Base-by-base conservation (phyloP, 2,329 filamentous ascomycete genomes). In the Venturia pyrina region DNA sequence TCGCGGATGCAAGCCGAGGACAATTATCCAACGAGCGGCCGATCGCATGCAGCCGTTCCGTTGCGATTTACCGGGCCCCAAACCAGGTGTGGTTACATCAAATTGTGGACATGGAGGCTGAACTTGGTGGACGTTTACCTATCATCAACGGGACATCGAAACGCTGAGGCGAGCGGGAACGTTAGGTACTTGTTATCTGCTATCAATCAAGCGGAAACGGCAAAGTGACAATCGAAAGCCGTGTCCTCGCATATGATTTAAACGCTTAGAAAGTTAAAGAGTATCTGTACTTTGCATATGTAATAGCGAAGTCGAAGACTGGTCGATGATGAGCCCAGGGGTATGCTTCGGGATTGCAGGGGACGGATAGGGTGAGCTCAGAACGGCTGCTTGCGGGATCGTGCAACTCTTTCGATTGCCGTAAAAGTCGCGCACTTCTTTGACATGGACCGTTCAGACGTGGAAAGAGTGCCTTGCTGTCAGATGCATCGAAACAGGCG, bases 261-360 rank as follows among this genome's bases (percentile, higher is more conserved):
- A 8, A 37, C 0, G 13, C 5, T 28, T 28, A 6, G 21, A 15
- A 59, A 13, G 32, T 10, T 24, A 3, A n/a, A 13, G 32, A 37
- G 28, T n/a, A n/a, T 59, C 53, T 59, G 32, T 59, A 59, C 53
- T 59, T 40, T 59, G 53, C 53, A 59, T 32, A 59, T 59, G 53
- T 37, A 59, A 59, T 37, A 32, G 24, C 15, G 48, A 53, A 19
- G 48, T 53, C 24, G 21, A 59, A 37, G 8, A n/a, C 1, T 34
- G 19, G 3, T n/a, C 19, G 5, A 19, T 59, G 53, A 59, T 59
- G 32, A 37, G 28, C 53, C 5, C 53, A 59, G 53, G 53, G 53
- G 15, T 59, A 32, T 59, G 32, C 28, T 59, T 59, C 17, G 53
- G 32, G 7, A n/a, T 34, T 2, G 15, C 53, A 59, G 32, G 53